phyloP scores from a whole-genome alignment of 2,329 filamentous ascomycete genomes.

The Rachicladosporium sp. region DNA sequence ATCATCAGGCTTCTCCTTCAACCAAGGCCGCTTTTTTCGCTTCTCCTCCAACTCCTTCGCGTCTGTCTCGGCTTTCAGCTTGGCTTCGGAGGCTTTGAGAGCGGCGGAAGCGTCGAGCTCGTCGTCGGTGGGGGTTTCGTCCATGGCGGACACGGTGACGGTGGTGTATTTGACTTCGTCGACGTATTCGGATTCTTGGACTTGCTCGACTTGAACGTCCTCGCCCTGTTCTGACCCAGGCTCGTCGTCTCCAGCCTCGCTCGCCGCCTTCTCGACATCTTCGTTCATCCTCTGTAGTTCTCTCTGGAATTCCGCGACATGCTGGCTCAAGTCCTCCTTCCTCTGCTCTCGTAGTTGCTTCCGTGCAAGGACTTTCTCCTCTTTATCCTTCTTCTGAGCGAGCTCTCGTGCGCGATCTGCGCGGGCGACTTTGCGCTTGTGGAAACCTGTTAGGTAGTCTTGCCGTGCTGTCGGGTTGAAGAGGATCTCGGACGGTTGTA shows the following conservation, averaged over 20 bases:
- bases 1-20: conserved; percentile 34
- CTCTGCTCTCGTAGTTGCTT: conserved; percentile 77
- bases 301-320: conserved; percentile 64
- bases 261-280: too few relatives aligned
- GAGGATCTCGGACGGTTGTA: conserved; percentile 47
- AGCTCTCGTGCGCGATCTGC: conserved; percentile 75
- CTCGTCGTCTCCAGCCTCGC: too few relatives aligned
- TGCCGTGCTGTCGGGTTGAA: conserved; percentile 71
- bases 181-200: conserved; percentile 72
- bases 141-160: conserved; percentile 84
- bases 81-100: conserved; percentile 5
- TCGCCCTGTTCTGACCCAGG: too few relatives aligned
- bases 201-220: too few relatives aligned
- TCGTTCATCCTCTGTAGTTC: conserved; percentile 38
- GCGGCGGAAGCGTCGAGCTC: conserved; percentile 28
- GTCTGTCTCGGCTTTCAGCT: conserved; percentile 8
- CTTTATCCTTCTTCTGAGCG: conserved; percentile 61
- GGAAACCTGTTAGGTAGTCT: conserved; percentile 90
- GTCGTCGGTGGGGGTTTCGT: conserved; percentile 50
- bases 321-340: conserved; percentile 66
- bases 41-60: conserved; percentile 13
- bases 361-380: conserved; percentile 62
- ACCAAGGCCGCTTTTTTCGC: conserved; percentile 33
- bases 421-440: conserved; percentile 83
- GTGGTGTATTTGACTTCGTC: conserved; percentile 95